A percentile compares a stretch with the other conserved stretches of the same genome.
phyloP scores from a whole-genome alignment of 495 filamentous ascomycete species.

The Evernia prunastri region DNA sequence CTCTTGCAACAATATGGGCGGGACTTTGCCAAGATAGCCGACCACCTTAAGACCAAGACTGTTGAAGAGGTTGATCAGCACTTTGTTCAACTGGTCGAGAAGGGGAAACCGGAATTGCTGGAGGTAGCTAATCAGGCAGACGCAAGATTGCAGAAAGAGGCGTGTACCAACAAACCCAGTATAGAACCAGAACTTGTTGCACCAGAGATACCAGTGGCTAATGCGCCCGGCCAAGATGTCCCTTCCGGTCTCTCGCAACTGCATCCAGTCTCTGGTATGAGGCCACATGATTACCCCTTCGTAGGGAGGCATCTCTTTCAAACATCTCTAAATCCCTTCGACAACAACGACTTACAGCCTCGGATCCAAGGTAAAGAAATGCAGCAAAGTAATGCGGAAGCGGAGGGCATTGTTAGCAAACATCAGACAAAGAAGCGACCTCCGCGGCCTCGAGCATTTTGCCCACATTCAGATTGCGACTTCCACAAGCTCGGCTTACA shows the following conservation, averaged over 20 bases:
- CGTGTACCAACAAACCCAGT: background rate
- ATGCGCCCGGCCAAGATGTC: background rate
- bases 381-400: too few relatives aligned
- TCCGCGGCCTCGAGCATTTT: slow-evolving; percentile 1
- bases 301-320: too few relatives aligned
- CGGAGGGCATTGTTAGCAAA: too few relatives aligned
- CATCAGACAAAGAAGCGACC: slow-evolving; percentile 12
- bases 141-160: background rate
- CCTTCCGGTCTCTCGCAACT: background rate
- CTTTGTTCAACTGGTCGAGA: background rate
- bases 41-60: slow-evolving; percentile 13
- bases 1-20: slow-evolving; percentile 13
- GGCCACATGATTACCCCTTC: too few relatives aligned
- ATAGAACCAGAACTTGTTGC: background rate
- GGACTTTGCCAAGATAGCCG: slow-evolving; percentile 9
- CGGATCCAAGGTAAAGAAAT: too few relatives aligned
- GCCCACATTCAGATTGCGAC: slow-evolving; percentile 6
- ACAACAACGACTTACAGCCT: too few relatives aligned
- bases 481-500: background rate
- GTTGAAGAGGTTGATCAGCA: slow-evolving; percentile 9
- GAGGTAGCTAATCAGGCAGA: background rate
- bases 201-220: background rate
- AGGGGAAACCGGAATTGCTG: background rate
- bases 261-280: too few relatives aligned
- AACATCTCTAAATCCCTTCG: too few relatives aligned